Percentiles rank a stretch among this genome's conserved stretches.
Conservation (phyloP, 2,329 filamentous ascomycete species). For the Fusarium guadeloupense region DNA sequence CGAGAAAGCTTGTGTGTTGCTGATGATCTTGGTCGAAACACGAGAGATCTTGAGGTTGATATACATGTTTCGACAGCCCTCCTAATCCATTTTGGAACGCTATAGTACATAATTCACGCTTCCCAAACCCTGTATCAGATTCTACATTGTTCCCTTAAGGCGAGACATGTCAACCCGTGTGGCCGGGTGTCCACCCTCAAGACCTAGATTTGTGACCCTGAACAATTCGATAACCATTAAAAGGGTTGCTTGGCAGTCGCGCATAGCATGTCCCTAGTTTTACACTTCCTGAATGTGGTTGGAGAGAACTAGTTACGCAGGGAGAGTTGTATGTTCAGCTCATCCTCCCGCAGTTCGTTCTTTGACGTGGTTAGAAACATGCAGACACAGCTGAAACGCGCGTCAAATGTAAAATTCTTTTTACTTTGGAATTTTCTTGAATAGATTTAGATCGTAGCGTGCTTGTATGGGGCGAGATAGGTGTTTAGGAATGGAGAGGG, state of each 20-base stretch:
- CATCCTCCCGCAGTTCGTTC: neutral
- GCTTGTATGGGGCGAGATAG: slow-evolving; percentile 21
- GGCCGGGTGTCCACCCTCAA: slow-evolving; percentile 16
- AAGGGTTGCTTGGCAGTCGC: neutral
- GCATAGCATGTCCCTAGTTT: slow-evolving; percentile 2
- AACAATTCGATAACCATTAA: slow-evolving; percentile 11
- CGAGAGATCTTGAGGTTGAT: slow-evolving; percentile 22
- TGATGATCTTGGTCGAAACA: neutral
- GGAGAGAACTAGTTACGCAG: slow-evolving; percentile 6
- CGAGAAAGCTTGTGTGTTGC: neutral
- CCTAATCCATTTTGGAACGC: slow-evolving; percentile 23
- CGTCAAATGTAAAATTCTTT: neutral
- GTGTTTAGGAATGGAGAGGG: slow-evolving; percentile 32
- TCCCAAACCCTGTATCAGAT: slow-evolving; percentile 1
- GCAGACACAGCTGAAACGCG: slow-evolving; percentile 4
- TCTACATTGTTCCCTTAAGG: slow-evolving; percentile 25
- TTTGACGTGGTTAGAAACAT: slow-evolving; percentile 2
- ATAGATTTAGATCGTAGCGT: neutral
- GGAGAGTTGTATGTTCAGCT: slow-evolving; percentile 2
- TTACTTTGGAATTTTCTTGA: slow-evolving; percentile 6
- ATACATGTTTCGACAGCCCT: slow-evolving; percentile 16
- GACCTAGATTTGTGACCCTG: neutral
- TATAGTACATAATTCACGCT: neutral
- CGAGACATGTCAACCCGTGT: slow-evolving; percentile 10
- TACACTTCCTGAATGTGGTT: slow-evolving; percentile 2